Evolutionary conservation across 164 flowering plant species (phyloP).

Genomic region (Paratinospora sagittata): DNA sequence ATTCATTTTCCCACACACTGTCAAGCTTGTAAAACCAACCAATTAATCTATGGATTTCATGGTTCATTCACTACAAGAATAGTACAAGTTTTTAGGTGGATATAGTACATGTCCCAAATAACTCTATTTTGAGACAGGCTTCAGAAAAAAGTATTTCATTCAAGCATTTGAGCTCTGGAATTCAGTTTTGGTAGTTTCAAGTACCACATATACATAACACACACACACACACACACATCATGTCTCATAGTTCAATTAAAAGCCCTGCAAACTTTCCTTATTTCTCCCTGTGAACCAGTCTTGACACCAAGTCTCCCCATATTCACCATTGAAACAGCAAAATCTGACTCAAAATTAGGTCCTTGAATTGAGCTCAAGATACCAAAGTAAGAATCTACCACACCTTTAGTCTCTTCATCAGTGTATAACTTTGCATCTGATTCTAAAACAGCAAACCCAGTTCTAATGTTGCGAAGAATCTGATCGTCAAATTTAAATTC

Average conservation of each 20-base stretch:
- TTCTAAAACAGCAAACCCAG: slow-evolving; percentile 60
- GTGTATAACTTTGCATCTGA: slow-evolving; percentile 59
- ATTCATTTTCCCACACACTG: not conserved
- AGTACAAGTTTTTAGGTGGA: too few relatives aligned
- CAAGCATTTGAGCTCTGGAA: not conserved
- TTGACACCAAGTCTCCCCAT: slow-evolving; percentile 60
- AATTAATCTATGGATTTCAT: not conserved
- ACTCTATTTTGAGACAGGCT: too few relatives aligned
- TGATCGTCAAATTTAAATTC: slow-evolving; percentile 39
- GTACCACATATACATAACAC: not conserved
- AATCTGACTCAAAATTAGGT: slow-evolving; percentile 50
- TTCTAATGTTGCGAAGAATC: slow-evolving; percentile 47
- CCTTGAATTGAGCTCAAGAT: slow-evolving; percentile 23
- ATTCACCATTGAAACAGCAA: slow-evolving; percentile 50
- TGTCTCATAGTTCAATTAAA: slow-evolving; percentile 31
- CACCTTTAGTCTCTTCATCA: slow-evolving; percentile 32
- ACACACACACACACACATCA: not conserved
- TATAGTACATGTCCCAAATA: too few relatives aligned
- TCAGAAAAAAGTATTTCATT: too few relatives aligned
- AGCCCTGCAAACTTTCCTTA: slow-evolving; percentile 46
- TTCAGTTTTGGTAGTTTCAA: not conserved
- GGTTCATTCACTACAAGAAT: not conserved
- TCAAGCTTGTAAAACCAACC: not conserved
- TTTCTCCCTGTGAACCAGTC: slow-evolving; percentile 41
- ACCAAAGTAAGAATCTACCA: slow-evolving; percentile 56